phyloP scores from a whole-genome alignment of 306 rosid species.

The Heteromeles arbutifolia region DNA sequence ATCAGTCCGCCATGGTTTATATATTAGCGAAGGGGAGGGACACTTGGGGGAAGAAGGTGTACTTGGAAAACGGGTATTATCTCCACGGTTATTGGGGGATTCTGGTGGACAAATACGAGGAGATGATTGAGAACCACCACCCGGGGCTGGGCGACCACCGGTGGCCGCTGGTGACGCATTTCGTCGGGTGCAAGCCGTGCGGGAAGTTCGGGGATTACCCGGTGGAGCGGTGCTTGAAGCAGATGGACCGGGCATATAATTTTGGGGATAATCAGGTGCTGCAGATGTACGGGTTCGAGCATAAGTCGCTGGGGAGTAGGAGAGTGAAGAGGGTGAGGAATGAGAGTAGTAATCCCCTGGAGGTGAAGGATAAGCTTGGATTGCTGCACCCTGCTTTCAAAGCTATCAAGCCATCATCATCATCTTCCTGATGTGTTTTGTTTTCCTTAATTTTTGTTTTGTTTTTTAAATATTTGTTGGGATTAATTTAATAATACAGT shows the following conservation, averaged over 20 bases:
- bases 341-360: conserved; percentile 60
- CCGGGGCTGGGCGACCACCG: conserved; percentile 86
- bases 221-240: conserved; percentile 75
- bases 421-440: neutral
- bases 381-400: conserved; percentile 75
- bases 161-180: conserved; percentile 93
- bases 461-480: neutral
- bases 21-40: conserved; percentile 44
- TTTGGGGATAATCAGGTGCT: conserved; percentile 85
- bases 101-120: conserved; percentile 80
- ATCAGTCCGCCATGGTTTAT: conserved; percentile 84
- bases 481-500: conserved; percentile 1
- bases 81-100: conserved; percentile 91
- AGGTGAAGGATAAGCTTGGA: conserved; percentile 65
- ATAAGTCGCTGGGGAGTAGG: conserved; percentile 54
- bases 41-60: conserved; percentile 70
- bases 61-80: conserved; percentile 60
- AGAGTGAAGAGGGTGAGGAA: conserved; percentile 65
- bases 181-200: conserved; percentile 93
- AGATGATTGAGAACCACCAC: conserved; percentile 60
- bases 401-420: conserved; percentile 42
- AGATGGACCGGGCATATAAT: conserved; percentile 83
- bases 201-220: conserved; percentile 89
- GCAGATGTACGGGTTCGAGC: conserved; percentile 77
- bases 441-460: neutral